phyloP scores from a whole-genome alignment of 2,329 filamentous ascomycete species.

The Geosmithia morbida region DNA sequence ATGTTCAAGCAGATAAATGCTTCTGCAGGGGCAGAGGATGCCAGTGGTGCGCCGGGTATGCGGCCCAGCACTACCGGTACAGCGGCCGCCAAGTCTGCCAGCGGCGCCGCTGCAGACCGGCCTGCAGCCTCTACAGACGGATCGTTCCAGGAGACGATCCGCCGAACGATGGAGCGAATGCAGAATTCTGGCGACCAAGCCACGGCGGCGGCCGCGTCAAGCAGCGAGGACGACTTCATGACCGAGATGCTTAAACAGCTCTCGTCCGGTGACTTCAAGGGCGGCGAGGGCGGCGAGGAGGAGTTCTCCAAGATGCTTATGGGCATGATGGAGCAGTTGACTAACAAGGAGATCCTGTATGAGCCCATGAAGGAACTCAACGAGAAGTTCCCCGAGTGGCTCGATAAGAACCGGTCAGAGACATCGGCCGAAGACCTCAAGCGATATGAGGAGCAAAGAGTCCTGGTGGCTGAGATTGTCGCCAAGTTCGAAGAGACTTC shows the following conservation, averaged over 20 bases:
- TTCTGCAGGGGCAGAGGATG: constrained; percentile 21
- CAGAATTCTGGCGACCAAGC: constrained; percentile 76
- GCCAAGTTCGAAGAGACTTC: constrained; percentile 68
- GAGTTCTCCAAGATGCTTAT: constrained; percentile 91
- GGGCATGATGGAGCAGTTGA: constrained; percentile 98
- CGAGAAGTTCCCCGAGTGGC: constrained; percentile 84
- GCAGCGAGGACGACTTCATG: constrained; percentile 63
- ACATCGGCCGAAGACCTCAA: constrained; percentile 58
- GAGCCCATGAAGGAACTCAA: constrained; percentile 94
- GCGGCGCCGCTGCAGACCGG: constrained; percentile 13
- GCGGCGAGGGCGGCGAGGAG: constrained; percentile 48
- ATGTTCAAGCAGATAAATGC: constrained; percentile 60
- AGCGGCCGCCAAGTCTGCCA: constrained; percentile 7
- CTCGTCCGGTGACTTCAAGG: constrained; percentile 40
- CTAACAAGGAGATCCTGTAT: constrained; percentile 95
- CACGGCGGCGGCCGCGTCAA: constrained; percentile 58
- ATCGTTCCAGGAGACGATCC: constrained; percentile 84
- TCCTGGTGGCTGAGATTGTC: constrained; percentile 74
- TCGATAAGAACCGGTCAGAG: constrained; percentile 58
- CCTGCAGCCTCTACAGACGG: constrained; percentile 35
- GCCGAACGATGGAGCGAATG: constrained; percentile 92
- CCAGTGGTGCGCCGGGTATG: constrained; percentile 13
- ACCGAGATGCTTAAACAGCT: constrained; percentile 89
- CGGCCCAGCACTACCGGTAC: constrained; percentile 9
- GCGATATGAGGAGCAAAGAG: constrained; percentile 69